These are phyloP conservation scores for Endocladia muricata DNA, from an alignment of 31 red algal species.

Conservation along the genomic window DNA sequence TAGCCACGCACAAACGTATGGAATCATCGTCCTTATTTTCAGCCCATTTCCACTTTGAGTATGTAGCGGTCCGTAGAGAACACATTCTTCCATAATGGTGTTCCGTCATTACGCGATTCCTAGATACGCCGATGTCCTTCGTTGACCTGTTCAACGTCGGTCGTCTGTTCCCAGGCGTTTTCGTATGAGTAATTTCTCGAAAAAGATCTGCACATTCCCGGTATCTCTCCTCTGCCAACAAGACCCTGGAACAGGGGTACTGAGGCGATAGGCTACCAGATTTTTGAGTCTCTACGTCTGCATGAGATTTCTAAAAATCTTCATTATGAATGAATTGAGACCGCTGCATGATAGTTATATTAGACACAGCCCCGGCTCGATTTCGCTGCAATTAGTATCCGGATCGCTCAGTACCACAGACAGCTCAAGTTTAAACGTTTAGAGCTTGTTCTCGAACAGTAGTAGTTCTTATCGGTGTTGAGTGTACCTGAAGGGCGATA, in stretches of 20 bases:
- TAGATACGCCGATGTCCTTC: not conserved
- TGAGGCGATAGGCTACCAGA: not conserved
- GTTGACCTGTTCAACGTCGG: not conserved
- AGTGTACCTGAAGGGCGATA: not conserved
- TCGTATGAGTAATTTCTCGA: not conserved
- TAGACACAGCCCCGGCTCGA: not conserved
- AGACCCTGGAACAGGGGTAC: not conserved
- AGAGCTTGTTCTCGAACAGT: not conserved
- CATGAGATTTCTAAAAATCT: not conserved
- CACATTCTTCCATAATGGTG: not conserved
- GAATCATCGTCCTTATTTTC: not conserved
- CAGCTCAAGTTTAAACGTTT: slow-evolving; percentile 1
- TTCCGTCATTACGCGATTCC: not conserved
- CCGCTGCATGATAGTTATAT: not conserved
- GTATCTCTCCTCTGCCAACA: slow-evolving; percentile 8
- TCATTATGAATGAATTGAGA: not conserved
- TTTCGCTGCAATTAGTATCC: not conserved
- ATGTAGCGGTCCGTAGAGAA: not conserved
- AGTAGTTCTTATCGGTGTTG: not conserved
- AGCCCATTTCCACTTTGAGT: slow-evolving; percentile 4
- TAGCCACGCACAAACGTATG: not conserved
- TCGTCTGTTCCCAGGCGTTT: not conserved
- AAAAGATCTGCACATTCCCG: not conserved
- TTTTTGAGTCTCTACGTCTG: not conserved
- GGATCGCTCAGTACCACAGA: not conserved